Percentiles rank a stretch among this genome's conserved stretches.
These are phyloP conservation scores for Capsella rubella DNA, from an alignment of 441 rosid genomes.

Conservation along the genomic window DNA sequence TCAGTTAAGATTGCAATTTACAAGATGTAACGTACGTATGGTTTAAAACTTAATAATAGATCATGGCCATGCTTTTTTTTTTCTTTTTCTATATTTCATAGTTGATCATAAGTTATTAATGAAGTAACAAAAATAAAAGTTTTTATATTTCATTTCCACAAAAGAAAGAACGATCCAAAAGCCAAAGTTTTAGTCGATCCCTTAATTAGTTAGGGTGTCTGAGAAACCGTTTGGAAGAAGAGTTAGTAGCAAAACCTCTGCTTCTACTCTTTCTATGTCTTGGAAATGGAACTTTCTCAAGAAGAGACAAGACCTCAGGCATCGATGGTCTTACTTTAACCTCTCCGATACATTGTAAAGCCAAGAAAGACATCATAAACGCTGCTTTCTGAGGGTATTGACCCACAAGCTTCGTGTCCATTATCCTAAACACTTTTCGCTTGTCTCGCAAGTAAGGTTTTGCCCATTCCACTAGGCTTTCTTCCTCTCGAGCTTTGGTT, in stretches of 20 bases:
- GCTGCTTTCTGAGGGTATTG: slow-evolving; percentile 69
- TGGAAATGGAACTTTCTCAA: slow-evolving; percentile 53
- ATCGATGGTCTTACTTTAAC: slow-evolving; percentile 70
- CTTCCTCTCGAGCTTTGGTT: slow-evolving; percentile 55
- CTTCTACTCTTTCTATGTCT: slow-evolving; percentile 45
- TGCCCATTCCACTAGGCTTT: slow-evolving; percentile 72
- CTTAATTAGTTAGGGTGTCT: slow-evolving; percentile 4
- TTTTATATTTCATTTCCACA: slow-evolving; percentile 15
- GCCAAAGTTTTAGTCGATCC: background rate
- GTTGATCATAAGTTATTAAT: slow-evolving; percentile 13
- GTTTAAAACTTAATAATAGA: slow-evolving; percentile 16
- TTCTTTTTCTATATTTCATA: background rate
- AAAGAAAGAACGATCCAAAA: slow-evolving; percentile 23
- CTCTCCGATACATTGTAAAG: slow-evolving; percentile 61
- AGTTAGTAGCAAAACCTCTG: slow-evolving; percentile 35
- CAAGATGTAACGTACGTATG: slow-evolving; percentile 43
- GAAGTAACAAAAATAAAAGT: slow-evolving; percentile 12
- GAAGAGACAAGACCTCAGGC: slow-evolving; percentile 56
- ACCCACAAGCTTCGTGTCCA: slow-evolving; percentile 69
- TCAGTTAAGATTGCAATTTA: background rate
- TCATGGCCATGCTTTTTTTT: slow-evolving; percentile 35
- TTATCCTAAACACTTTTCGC: slow-evolving; percentile 64
- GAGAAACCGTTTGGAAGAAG: slow-evolving; percentile 39
- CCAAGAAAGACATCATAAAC: slow-evolving; percentile 56
- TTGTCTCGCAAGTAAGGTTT: slow-evolving; percentile 60